Base-by-base conservation (phyloP, 2,329 filamentous ascomycete species). In the Cladophialophora yegresii region DNA sequence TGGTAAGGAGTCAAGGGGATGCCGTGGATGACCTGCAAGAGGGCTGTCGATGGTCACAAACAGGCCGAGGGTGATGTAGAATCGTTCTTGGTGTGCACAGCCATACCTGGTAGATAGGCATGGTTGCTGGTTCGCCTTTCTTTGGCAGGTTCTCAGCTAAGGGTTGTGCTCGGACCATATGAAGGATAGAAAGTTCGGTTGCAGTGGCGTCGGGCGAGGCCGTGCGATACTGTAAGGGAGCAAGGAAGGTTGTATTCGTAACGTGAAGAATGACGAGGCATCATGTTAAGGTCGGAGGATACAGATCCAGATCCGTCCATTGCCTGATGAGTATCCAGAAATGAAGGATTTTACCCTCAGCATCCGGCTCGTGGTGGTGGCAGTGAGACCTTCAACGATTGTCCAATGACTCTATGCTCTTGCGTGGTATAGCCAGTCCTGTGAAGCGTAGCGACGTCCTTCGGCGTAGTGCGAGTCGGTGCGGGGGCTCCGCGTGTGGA, bases 1-100 rank as follows among this genome's bases (percentile, higher is more conserved):
- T 71, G 70, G 23, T 62, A 13, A 9, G 26, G 9, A 9, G 54
- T 69, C 30, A 71, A 56, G n/a, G 70, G 67, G 49, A 54, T 30
- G 51, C 26, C 26, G 9, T 54, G 51, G 28, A 54, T 0, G 26
- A 54, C 16, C 28, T 54, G 26, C 4, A 13, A 20, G n/a, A 8
- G 20, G 20, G 6, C 20, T 51, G 47, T 51, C 22, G 26, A 51
- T 12, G 8, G 36, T 6, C 8, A 13, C 1, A n/a, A 8, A 13
- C 13, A 47, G 43, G 5, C 43, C 13, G 43, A 9, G 43, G 8
- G 22, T 22, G 10, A 13, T 51, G 7, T 51, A 26, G 47, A 20
- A 28, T 12, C 20, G 47, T 23, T 23, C 20, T 13, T 23, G 20
- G 47, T 26, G 22, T 8, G 22, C 1, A 20, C 22, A n/a, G 22